Evolutionary conservation across 768 basidiomycete species (phyloP).

Genomic region (Pulveroboletus sp.): DNA sequence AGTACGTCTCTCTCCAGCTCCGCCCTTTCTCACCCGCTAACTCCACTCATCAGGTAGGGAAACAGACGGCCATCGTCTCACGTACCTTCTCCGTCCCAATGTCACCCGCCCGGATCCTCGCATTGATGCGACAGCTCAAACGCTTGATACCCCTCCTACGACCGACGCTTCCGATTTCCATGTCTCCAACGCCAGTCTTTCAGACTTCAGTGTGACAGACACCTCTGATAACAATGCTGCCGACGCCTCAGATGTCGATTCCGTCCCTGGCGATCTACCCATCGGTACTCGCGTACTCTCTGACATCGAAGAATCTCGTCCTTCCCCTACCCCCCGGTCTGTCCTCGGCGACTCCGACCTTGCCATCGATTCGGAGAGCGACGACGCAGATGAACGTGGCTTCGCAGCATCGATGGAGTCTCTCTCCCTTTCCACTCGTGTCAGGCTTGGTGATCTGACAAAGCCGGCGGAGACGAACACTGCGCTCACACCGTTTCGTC

Average conservation of each 20-base stretch:
- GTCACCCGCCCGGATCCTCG: constrained; percentile 53
- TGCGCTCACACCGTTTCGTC: constrained; percentile 6
- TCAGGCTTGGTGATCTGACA: constrained; percentile 17
- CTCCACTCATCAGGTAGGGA: constrained; percentile 36
- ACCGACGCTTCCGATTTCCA: constrained; percentile 61
- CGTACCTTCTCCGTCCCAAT: constrained; percentile 78
- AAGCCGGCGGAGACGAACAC: not conserved
- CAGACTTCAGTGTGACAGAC: constrained; percentile 30
- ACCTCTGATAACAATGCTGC: constrained; percentile 10
- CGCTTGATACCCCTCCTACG: constrained; percentile 66
- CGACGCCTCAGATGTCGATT: constrained; percentile 25
- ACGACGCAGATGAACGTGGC: constrained; percentile 27
- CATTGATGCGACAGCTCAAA: constrained; percentile 22
- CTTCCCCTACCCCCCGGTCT: constrained; percentile 36
- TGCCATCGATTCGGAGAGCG: constrained; percentile 28
- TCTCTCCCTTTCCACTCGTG: constrained; percentile 31
- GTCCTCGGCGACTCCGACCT: constrained; percentile 30
- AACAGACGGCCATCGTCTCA: constrained; percentile 53
- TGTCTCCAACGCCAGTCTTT: constrained; percentile 42
- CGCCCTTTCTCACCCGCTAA: not conserved
- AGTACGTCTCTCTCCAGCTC: constrained; percentile 45
- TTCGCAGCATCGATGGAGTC: constrained; percentile 34
- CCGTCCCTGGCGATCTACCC: constrained; percentile 7
- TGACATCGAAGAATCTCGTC: constrained; percentile 27
- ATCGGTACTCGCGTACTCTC: constrained; percentile 15